phyloP scores from a whole-genome alignment of 2,329 filamentous ascomycete genomes.

The Chrysoporthe austroafricana region DNA sequence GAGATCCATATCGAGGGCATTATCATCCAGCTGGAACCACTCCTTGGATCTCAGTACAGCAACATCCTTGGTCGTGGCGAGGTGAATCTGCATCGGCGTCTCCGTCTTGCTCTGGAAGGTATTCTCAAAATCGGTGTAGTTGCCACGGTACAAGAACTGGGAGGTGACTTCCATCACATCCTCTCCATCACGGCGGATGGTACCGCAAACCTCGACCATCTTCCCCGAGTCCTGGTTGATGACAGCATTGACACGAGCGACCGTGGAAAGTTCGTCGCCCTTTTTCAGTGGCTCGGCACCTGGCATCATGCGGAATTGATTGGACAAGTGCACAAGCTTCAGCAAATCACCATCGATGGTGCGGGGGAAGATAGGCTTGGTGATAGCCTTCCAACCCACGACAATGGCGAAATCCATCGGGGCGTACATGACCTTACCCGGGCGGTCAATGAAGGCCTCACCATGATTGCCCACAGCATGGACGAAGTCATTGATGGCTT shows the following conservation, averaged over 20 bases:
- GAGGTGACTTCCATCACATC: constrained; percentile 98
- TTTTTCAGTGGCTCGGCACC: constrained; percentile 95
- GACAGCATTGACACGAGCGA: constrained; percentile 94
- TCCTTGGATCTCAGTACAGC: constrained; percentile 95
- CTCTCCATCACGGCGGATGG: constrained; percentile 80
- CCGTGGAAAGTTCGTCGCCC: constrained; percentile 89
- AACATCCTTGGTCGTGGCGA: constrained; percentile 86
- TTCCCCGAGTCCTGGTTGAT: constrained; percentile 98
- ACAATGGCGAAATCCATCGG: constrained; percentile 99
- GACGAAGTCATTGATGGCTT: constrained; percentile 98
- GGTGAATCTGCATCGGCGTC: constrained; percentile 90
- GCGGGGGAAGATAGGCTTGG: constrained; percentile 97
- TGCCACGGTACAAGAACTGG: constrained; percentile 94
- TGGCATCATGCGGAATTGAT: constrained; percentile 97
- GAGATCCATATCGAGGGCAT: constrained; percentile 75
- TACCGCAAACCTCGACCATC: constrained; percentile 99
- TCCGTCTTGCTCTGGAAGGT: constrained; percentile 98
- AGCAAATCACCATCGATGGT: constrained; percentile 94
- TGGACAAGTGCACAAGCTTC: constrained; percentile 95
- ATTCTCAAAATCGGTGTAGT: constrained; percentile 93
- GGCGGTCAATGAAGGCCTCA: constrained; percentile 94
- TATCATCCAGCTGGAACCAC: constrained; percentile 86
- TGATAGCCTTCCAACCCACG: constrained; percentile 99
- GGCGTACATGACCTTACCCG: constrained; percentile 89
- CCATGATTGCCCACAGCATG: constrained; percentile 97